Evolutionary conservation across 2,329 filamentous ascomycete species (phyloP), one percentile per base, ranked within the genome.

Genomic region (Phyllosticta ampelicida): DNA sequence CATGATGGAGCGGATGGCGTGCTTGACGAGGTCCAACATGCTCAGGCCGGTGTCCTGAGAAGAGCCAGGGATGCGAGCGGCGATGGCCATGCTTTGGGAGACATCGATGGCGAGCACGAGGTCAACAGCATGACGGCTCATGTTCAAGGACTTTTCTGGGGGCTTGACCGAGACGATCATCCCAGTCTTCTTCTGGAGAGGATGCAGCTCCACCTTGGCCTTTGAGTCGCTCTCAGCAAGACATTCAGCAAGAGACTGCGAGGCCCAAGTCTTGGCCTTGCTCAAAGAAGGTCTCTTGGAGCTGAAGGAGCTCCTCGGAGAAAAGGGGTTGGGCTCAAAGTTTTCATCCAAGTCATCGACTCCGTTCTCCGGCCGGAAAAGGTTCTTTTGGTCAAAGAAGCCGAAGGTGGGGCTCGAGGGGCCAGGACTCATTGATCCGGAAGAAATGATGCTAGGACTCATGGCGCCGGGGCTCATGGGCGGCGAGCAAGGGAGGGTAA

Each of bases 31-130:
- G 62, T 85, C 83, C 20, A 86, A 66, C 1, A 84, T 74, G 0
- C 76, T 78, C 0, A 84, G 69, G 0, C 81, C 81, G 1, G 75
- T 75, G 19, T 74, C 65, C 61, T 83, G 79, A 26, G 61, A 63
- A 8, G 56, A 53, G 1, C 64, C 64, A 0, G 80, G 78, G 0
- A 78, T 72, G 0, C 77, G 78, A 0, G 81, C 81, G 1, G 68
- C 63, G 0, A 60, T 55, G 0, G 60, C 54, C 82, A 85, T 86
- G 68, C 80, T 84, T 0, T 72, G 74, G 0, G 82, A 85, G 13
- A 84, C 74, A 64, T 85, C 82, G 56, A 85, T 83, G 16, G 81
- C 81, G 2, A 85, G 74, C 1, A 84, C 81, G 29, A 85, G 79
- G 61, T 85, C 82, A 65, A 79, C 83, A 1, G 80, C 77, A 0